Percentiles rank a stretch among this genome's conserved stretches.
These are phyloP conservation scores for Ophiostoma montium DNA, from an alignment of 2,329 filamentous ascomycete species.

Conservation along the genomic window DNA sequence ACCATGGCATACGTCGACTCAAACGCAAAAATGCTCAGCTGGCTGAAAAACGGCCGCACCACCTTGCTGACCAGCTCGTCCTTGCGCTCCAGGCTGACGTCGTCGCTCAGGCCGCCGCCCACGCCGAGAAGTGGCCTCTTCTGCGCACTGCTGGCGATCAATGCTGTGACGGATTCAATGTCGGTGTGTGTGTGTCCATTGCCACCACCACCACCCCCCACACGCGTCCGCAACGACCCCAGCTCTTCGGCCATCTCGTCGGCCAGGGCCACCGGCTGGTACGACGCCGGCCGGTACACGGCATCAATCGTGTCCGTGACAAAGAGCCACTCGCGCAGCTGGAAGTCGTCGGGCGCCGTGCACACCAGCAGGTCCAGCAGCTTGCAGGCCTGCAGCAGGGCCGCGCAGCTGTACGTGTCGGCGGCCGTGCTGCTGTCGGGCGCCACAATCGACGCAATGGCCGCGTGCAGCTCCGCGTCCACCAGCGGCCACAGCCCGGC, in stretches of 20 bases:
- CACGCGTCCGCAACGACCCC: too few species aligned
- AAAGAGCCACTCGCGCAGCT: slow-evolving; percentile 96
- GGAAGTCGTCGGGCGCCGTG: slow-evolving; percentile 85
- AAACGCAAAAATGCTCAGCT: slow-evolving; percentile 85
- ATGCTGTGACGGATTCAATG: slow-evolving; percentile 24
- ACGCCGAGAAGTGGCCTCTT: slow-evolving; percentile 38
- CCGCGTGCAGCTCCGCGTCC: slow-evolving; percentile 70
- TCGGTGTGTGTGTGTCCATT: neutral
- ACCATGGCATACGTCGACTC: slow-evolving; percentile 86
- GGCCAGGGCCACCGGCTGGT: slow-evolving; percentile 59
- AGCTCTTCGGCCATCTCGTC: slow-evolving; percentile 49
- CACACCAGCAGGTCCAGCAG: slow-evolving; percentile 80
- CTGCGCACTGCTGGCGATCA: slow-evolving; percentile 22
- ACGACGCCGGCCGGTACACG: slow-evolving; percentile 63
- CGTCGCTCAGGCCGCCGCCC: slow-evolving; percentile 37
- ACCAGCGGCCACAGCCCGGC: slow-evolving; percentile 81
- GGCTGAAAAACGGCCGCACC: slow-evolving; percentile 75
- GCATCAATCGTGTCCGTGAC: slow-evolving; percentile 95
- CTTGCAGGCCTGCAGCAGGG: slow-evolving; percentile 84
- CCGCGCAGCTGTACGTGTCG: slow-evolving; percentile 63
- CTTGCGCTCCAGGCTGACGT: slow-evolving; percentile 42
- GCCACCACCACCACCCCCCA: too few species aligned
- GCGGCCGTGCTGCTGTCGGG: slow-evolving; percentile 46
- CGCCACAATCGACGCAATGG: slow-evolving; percentile 59
- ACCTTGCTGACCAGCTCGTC: slow-evolving; percentile 63